These are phyloP conservation scores for Dendrobium huoshanense DNA, from an alignment of 106 monocot genomes.

Conservation along the genomic window DNA sequence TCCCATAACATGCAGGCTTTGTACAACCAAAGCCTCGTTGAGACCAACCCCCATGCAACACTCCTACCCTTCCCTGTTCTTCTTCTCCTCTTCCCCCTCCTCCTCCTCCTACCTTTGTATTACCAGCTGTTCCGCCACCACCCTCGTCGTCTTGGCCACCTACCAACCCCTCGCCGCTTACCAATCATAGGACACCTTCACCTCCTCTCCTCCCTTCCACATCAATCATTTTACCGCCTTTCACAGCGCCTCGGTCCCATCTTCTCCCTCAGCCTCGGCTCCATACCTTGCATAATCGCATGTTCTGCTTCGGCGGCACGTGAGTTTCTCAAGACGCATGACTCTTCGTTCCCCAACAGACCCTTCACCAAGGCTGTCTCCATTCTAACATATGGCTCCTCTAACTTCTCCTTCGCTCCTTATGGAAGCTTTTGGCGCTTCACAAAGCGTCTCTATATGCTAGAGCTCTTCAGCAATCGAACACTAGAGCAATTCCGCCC, in stretches of 20 bases:
- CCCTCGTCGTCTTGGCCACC: neutral
- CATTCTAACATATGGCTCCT: constrained; percentile 23
- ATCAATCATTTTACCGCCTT: constrained; percentile 46
- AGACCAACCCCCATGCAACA: too few species aligned
- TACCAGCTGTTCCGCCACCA: neutral
- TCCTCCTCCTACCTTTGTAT: neutral
- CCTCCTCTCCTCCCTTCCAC: constrained; percentile 25
- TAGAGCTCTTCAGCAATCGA: constrained; percentile 21
- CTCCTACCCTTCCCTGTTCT: neutral
- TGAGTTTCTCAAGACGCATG: constrained; percentile 30
- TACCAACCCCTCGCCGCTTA: constrained; percentile 27
- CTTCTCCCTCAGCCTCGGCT: constrained; percentile 36
- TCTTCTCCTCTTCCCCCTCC: neutral
- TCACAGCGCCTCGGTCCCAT: constrained; percentile 29
- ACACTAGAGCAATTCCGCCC: constrained; percentile 35
- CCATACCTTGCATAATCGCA: constrained; percentile 20
- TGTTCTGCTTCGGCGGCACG: constrained; percentile 18
- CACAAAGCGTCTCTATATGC: constrained; percentile 38
- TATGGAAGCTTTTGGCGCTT: constrained; percentile 13
- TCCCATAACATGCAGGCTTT: too few species aligned
- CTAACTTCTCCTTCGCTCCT: constrained; percentile 8
- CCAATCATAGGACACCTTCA: constrained; percentile 61
- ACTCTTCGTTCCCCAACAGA: constrained; percentile 24
- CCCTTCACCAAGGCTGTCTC: constrained; percentile 13
- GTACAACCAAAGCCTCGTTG: too few species aligned